Evolutionary conservation across 2,329 filamentous ascomycete species (phyloP).

Genomic region (Aspergillus proliferans): DNA sequence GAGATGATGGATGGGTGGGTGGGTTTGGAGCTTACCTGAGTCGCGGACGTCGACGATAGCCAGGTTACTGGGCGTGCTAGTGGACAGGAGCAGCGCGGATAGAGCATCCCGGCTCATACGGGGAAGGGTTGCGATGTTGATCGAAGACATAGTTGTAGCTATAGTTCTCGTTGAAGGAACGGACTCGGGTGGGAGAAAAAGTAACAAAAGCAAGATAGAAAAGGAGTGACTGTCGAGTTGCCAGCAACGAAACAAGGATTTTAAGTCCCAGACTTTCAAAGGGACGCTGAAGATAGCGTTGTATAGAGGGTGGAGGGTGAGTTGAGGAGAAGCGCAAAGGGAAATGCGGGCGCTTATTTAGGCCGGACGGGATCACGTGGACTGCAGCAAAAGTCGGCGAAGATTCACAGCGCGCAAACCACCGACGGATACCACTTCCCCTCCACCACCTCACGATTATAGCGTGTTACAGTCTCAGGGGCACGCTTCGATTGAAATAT

Average conservation of each 20-base stretch:
- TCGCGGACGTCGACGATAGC: constrained; percentile 88
- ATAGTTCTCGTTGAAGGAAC: not conserved
- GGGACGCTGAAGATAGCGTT: not conserved
- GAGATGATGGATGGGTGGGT: not conserved
- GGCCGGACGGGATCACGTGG: not conserved
- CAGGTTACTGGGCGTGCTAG: constrained; percentile 42
- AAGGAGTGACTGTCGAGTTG: not conserved
- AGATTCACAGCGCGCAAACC: not conserved
- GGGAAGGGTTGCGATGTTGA: constrained; percentile 57
- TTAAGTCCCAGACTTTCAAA: not conserved
- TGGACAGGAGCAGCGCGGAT: constrained; percentile 56
- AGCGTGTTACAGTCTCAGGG: no score
- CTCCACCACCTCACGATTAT: not conserved
- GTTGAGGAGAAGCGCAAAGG: not conserved
- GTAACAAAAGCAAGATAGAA: not conserved
- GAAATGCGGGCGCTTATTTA: not conserved
- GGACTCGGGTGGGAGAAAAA: not conserved
- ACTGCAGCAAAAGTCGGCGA: not conserved
- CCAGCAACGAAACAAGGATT: not conserved
- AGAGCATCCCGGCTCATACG: constrained; percentile 66
- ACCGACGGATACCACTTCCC: not conserved
- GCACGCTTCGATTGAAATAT: not conserved
- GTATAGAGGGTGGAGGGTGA: not conserved
- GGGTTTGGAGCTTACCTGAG: constrained; percentile 48
- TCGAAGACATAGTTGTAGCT: constrained; percentile 40